phyloP scores from a whole-genome alignment of 177 flowering plant species.

The Vitis hybrid region DNA sequence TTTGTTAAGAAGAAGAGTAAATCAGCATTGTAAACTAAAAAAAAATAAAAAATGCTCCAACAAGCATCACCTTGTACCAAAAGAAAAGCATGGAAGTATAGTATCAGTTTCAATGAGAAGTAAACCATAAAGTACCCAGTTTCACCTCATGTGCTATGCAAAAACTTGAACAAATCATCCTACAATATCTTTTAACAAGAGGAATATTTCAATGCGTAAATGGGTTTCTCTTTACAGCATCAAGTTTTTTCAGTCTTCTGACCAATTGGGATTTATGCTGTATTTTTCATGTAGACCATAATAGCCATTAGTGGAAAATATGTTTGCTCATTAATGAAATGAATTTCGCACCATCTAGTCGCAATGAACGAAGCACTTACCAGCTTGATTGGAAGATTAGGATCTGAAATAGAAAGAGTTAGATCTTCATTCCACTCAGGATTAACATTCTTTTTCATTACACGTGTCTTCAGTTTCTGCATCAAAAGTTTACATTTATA shows the following conservation, averaged over 20 bases:
- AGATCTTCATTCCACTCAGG: slow-evolving; percentile 87
- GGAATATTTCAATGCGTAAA: too few species aligned
- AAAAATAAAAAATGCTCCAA: too few species aligned
- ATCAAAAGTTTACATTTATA: slow-evolving; percentile 3
- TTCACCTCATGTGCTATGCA: too few species aligned
- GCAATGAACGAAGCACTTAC: slow-evolving; percentile 31
- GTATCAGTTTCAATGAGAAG: too few species aligned
- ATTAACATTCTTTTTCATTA: slow-evolving; percentile 57
- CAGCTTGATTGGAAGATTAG: slow-evolving; percentile 46
- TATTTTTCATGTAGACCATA: not conserved
- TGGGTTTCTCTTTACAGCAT: too few species aligned
- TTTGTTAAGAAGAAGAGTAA: too few species aligned
- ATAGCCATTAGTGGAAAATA: not conserved
- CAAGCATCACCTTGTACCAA: too few species aligned
- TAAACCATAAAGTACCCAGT: too few species aligned
- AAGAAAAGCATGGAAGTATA: too few species aligned
- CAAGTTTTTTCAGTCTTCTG: not conserved
- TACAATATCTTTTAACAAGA: too few species aligned
- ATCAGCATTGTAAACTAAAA: too few species aligned
- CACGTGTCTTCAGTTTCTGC: slow-evolving; percentile 81
- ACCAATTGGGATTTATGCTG: not conserved
- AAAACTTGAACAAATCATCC: too few species aligned
- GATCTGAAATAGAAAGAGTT: slow-evolving; percentile 66
- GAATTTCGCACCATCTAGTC: not conserved
- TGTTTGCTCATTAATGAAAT: not conserved